These are phyloP conservation scores for Aegle marmelos DNA, from an alignment of 345 rosid genomes.

Conservation along the genomic window DNA sequence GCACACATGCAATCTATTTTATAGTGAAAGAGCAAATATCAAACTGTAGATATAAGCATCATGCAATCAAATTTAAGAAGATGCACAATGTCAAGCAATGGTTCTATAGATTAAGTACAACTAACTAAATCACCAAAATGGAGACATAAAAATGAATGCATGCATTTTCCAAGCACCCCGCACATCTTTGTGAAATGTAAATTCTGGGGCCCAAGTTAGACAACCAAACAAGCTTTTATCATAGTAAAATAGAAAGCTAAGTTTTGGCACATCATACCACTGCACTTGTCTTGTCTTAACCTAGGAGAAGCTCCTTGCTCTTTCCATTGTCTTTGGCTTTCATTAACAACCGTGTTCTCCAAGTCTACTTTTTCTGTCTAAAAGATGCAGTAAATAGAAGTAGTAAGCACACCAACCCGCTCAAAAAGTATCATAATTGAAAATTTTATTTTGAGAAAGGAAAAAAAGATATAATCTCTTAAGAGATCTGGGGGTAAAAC, in stretches of 20 bases:
- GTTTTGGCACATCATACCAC: slow-evolving; percentile 13
- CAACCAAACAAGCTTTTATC: background rate
- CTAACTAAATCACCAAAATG: background rate
- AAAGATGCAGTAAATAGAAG: background rate
- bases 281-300: slow-evolving; percentile 11
- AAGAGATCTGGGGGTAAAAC: background rate
- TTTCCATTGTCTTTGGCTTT: slow-evolving; percentile 24
- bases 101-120: background rate
- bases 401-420: background rate
- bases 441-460: too few relatives aligned
- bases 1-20: background rate
- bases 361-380: slow-evolving; percentile 33
- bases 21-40: background rate
- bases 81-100: background rate
- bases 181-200: background rate
- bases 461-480: background rate
- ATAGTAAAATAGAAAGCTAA: background rate
- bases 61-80: background rate
- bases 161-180: background rate
- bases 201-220: background rate
- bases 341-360: slow-evolving; percentile 32
- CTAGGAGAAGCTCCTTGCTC: slow-evolving; percentile 3
- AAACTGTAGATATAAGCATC: background rate
- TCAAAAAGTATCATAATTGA: background rate
- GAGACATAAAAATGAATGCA: background rate